Conservation (phyloP, 2,329 filamentous ascomycete genomes). For the Lojkania enalia region DNA sequence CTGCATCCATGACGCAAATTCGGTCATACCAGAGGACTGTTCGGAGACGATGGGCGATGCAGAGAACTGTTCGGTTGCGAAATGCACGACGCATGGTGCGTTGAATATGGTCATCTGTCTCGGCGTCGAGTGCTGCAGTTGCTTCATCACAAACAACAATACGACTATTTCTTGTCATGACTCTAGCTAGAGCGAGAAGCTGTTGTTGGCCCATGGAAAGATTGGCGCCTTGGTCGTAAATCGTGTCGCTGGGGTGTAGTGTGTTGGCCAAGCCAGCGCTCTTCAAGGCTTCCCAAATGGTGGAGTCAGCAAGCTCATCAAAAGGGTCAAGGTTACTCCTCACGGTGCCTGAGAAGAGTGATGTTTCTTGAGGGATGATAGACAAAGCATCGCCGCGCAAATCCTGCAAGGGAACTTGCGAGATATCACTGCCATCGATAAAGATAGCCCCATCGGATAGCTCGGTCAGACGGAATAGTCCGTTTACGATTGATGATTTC, state of each 20-base stretch:
- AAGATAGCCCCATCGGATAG: slow-evolving; percentile 66
- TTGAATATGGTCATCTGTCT: slow-evolving; percentile 89
- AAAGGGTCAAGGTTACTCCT: slow-evolving; percentile 83
- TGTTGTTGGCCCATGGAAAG: slow-evolving; percentile 23
- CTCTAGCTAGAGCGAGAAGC: slow-evolving; percentile 25
- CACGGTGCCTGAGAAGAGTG: slow-evolving; percentile 50
- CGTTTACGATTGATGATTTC: slow-evolving; percentile 86
- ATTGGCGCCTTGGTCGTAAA: slow-evolving; percentile 14
- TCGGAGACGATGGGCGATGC: slow-evolving; percentile 88
- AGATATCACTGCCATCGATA: slow-evolving; percentile 53
- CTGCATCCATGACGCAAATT: slow-evolving; percentile 87
- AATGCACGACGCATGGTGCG: slow-evolving; percentile 82
- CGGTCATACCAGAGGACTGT: slow-evolving; percentile 97
- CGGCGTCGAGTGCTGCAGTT: slow-evolving; percentile 71
- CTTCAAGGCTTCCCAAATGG: slow-evolving; percentile 71
- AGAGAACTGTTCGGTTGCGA: slow-evolving; percentile 84
- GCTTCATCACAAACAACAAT: background rate
- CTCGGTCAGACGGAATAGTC: slow-evolving; percentile 91
- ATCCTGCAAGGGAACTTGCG: slow-evolving; percentile 40
- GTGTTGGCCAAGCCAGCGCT: slow-evolving; percentile 72
- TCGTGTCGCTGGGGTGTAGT: background rate
- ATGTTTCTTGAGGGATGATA: slow-evolving; percentile 54
- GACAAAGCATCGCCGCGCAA: slow-evolving; percentile 46
- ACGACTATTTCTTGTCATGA: slow-evolving; percentile 11
- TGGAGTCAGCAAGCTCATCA: slow-evolving; percentile 89